Conservation (phyloP, 495 filamentous ascomycete species). For the Penicillium lividum region DNA sequence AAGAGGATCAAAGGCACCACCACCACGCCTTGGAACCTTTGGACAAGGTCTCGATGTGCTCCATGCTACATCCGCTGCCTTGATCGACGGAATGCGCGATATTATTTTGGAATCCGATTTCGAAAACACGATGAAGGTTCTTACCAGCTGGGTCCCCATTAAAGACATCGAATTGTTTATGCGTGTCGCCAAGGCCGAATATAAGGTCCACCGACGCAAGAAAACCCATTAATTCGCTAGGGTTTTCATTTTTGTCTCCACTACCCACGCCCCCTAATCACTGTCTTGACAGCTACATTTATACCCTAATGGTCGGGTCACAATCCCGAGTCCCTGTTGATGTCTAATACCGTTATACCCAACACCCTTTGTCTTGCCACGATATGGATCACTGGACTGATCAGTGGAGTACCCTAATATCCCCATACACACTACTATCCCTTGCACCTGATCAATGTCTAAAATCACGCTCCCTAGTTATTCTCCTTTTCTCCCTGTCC, state of each 20-base stretch:
- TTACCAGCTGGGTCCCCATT: conserved; percentile 94
- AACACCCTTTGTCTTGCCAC: conserved; percentile 12
- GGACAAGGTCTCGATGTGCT: conserved; percentile 79
- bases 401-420: neutral
- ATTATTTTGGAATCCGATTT: conserved; percentile 94
- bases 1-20: conserved; percentile 42
- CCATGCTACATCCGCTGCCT: conserved; percentile 85
- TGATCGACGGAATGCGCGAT: conserved; percentile 90
- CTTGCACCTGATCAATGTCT: neutral
- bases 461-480: neutral
- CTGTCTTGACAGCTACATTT: conserved; percentile 18
- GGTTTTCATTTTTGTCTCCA: neutral
- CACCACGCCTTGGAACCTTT: conserved; percentile 43
- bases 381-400: conserved; percentile 10
- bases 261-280: conserved; percentile 9
- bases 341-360: conserved; percentile 28
- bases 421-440: neutral
- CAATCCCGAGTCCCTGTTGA: conserved; percentile 16
- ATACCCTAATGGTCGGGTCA: conserved; percentile 31
- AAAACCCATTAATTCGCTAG: conserved; percentile 23
- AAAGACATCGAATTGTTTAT: conserved; percentile 94
- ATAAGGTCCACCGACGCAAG: conserved; percentile 69
- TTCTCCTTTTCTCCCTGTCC: conserved; percentile 1
- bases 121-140: conserved; percentile 95
- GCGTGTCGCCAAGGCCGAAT: conserved; percentile 90